Percentiles rank a stretch among this genome's conserved stretches.
Evolutionary conservation across 306 rosid species (phyloP).

Genomic region (Albizia julibrissin): DNA sequence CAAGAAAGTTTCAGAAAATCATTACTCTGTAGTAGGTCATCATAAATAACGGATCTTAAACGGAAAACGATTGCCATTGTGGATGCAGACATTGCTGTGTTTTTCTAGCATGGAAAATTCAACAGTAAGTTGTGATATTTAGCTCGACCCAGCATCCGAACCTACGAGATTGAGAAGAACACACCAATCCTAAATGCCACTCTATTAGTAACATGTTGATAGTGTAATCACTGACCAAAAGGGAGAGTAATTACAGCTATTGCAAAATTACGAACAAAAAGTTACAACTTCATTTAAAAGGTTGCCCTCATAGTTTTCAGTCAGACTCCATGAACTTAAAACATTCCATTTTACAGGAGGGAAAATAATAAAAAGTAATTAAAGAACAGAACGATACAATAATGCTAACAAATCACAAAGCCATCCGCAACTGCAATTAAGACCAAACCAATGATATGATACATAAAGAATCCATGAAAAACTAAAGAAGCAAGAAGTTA

Average conservation of each 20-base stretch:
- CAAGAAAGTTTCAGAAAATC: slow-evolving; percentile 19
- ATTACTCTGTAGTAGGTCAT: background rate
- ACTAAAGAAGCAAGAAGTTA: background rate
- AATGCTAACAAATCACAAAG: slow-evolving; percentile 9
- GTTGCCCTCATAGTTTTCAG: background rate
- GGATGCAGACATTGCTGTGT: background rate
- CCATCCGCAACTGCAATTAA: slow-evolving; percentile 28
- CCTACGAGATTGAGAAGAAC: no score
- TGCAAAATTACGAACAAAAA: slow-evolving; percentile 5
- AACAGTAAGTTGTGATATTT: background rate
- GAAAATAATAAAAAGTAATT: background rate
- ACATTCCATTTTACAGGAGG: background rate
- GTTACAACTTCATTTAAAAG: slow-evolving; percentile 31
- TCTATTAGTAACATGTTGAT: background rate
- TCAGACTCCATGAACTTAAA: slow-evolving; percentile 16
- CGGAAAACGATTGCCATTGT: background rate
- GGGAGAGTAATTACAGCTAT: slow-evolving; percentile 9
- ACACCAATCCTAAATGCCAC: background rate
- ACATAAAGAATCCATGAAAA: slow-evolving; percentile 28
- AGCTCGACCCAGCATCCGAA: no score
- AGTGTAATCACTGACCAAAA: slow-evolving; percentile 22
- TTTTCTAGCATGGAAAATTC: background rate
- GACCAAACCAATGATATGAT: slow-evolving; percentile 40
- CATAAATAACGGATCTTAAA: background rate
- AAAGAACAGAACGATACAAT: slow-evolving; percentile 21